Evolutionary conservation across 805 yeast species (phyloP).

Genomic region (Candida xyloterini): DNA sequence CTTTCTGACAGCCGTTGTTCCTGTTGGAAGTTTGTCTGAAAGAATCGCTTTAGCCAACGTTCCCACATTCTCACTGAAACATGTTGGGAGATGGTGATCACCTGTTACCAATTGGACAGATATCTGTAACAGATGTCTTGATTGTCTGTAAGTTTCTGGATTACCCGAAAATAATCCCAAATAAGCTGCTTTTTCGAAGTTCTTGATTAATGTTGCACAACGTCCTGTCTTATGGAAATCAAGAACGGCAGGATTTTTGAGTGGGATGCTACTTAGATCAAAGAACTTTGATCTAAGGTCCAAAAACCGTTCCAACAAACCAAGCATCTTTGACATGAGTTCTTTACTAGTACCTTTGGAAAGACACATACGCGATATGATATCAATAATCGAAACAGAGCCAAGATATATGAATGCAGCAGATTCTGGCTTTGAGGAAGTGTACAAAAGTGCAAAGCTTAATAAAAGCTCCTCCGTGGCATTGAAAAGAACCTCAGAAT

Average conservation of each 20-base stretch:
- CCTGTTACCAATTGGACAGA: slow-evolving; percentile 24
- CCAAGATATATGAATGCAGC: slow-evolving; percentile 38
- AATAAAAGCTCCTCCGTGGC: slow-evolving; percentile 37
- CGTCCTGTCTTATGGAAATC: slow-evolving; percentile 23
- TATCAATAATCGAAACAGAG: slow-evolving; percentile 36
- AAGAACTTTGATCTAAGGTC: slow-evolving; percentile 32
- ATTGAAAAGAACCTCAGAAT: slow-evolving; percentile 33
- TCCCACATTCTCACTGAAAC: slow-evolving; percentile 31
- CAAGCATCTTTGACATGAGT: slow-evolving; percentile 34
- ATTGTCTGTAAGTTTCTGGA: slow-evolving; percentile 45
- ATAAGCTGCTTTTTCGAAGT: slow-evolving; percentile 50
- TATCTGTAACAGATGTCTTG: slow-evolving; percentile 39
- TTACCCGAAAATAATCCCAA: slow-evolving; percentile 51
- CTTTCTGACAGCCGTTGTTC: slow-evolving; percentile 72
- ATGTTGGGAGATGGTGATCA: slow-evolving; percentile 20
- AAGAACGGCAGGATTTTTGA: slow-evolving; percentile 1
- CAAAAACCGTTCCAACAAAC: slow-evolving; percentile 38
- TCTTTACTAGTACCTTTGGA: slow-evolving; percentile 22
- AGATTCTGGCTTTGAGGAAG: slow-evolving; percentile 25
- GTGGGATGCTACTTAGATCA: slow-evolving; percentile 5
- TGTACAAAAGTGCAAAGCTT: slow-evolving; percentile 34
- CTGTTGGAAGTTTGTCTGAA: slow-evolving; percentile 60
- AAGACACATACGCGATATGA: slow-evolving; percentile 32
- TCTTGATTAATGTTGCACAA: slow-evolving; percentile 35
- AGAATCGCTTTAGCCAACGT: slow-evolving; percentile 43